Evolutionary conservation across 306 rosid species (phyloP), one percentile per base, ranked within the genome.

Genomic region (Bauhinia variegata): DNA sequence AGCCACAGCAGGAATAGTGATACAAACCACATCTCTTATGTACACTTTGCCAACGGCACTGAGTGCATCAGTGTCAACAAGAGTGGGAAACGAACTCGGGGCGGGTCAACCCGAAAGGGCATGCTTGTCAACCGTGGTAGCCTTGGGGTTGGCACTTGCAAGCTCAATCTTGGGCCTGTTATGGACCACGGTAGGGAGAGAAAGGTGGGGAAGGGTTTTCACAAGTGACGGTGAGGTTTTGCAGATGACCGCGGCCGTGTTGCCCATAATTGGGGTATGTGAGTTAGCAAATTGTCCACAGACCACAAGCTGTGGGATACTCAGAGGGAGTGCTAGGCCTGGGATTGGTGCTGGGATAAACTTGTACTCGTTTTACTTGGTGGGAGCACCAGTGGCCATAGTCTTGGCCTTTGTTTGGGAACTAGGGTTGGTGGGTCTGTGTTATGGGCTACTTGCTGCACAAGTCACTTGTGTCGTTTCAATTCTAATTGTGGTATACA

Each of bases 281-380:
- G 93, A 87, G 76, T 5, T 87, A 10, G 93, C 83, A 61, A 84
- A 87, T 62, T 82, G 88, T 41, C 93, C 89, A 4, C 93, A 87
- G 57, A 87, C 93, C 4, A 84, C 93, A 17, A 68, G 89, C 38
- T 82, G 87, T 68, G 93, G 93, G 19, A 74, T 84, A 6, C 75
- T 87, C 9, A 87, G 93, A 37, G 93, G 93, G 12, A 87, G 84
- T 73, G 93, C 89, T 5, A 80, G 93, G 74, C 87, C 93, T 2
- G 89, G 89, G 12, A 57, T 80, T 38, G 93, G 89, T 11, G 93
- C 88, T 0, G 81, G 64, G 5, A 80, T 87, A 5, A 84, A 87
- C 64, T 82, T 87, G 31, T 84, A 61, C 8, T 80, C 93, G 2
- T 87, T 87, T 58, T 87, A 87, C 74, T 23, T 87, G 70, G 93